A percentile compares a stretch with the other conserved stretches of the same genome.
Evolutionary conservation across 2,329 filamentous ascomycete species (phyloP).

Genomic region (Scopulariopsis brevicaulis): DNA sequence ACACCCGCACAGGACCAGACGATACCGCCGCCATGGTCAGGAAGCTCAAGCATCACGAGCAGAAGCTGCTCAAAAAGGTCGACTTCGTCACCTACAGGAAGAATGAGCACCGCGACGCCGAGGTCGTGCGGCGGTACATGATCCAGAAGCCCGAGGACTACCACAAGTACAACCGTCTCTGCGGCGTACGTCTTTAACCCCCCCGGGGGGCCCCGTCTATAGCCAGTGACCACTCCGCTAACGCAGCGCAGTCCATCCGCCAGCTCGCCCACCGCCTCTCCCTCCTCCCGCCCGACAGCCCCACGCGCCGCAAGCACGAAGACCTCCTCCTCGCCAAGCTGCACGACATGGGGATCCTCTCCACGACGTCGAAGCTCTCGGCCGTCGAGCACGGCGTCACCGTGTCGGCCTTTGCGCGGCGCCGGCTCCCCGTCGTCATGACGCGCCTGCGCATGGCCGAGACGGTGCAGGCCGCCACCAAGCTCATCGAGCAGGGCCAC

Average conservation of each 20-base stretch:
- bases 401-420: conserved; percentile 76
- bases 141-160: conserved; percentile 88
- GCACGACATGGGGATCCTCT: conserved; percentile 81
- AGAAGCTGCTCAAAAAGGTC: conserved; percentile 84
- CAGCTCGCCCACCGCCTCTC: conserved; percentile 84
- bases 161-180: conserved; percentile 52
- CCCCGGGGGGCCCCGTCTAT: neutral
- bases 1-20: neutral
- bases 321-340: conserved; percentile 82
- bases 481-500: conserved; percentile 89
- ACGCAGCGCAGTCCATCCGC: conserved; percentile 34
- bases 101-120: conserved; percentile 77
- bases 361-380: conserved; percentile 63
- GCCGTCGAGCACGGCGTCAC: conserved; percentile 82
- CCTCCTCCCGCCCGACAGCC: conserved; percentile 67
- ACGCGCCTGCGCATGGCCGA: conserved; percentile 84
- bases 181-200: conserved; percentile 44
- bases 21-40: conserved; percentile 61
- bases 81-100: conserved; percentile 93
- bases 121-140: conserved; percentile 73
- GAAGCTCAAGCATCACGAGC: conserved; percentile 93
- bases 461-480: conserved; percentile 71
- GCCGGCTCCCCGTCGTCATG: conserved; percentile 83
- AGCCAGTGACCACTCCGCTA: neutral
- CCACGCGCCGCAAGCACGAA: conserved; percentile 74